Evolutionary conservation across 345 rosid genomes (phyloP), one percentile per base, ranked within the genome.

Genomic region (Erucastrum elatum): DNA sequence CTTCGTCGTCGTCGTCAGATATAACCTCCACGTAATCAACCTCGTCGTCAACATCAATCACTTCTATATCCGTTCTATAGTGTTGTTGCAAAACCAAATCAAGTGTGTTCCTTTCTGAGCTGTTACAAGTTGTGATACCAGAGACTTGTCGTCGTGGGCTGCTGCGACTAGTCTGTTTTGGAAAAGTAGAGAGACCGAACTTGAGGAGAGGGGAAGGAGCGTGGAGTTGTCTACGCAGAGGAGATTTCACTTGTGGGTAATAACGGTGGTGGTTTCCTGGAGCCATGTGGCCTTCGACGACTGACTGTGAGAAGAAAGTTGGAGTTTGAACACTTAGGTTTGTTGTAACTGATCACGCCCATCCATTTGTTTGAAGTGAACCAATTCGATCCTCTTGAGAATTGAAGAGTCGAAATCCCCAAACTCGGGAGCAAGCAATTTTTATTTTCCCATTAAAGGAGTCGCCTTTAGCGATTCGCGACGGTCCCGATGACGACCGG

Each of bases 351-450:
- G 2, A 87, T 73, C 4, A 29, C 3, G 69, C 66, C 12, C 56
- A 33, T 85, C 90, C 91, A 87, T 87, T 70, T 10, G 34, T 33
- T 6, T 34, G 49, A 72, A 61, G 25, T 26, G 34, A 71, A 39
- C 86, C 84, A 71, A 74, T 64, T 58, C 62, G 62, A 56, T 56
- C 31, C 37, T 5, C 60, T n/a, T 5, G 59, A n/a, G 25, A 27
- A 62, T 17, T 25, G 56, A 77, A 68, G 8, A 8, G 59, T 70
- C 76, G 70, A 71, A 44, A 46, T 46, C 73, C n/a, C 83, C 72
- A 56, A 62, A 77, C 70, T 70, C 17, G 70, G 55, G 65, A 77
- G 31, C 10, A 64, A 53, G 70, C 70, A 64, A 64, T 33, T 16
- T 41, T 62, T 21, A 34, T 41, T 44, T 27, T 13, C 0, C 17